Evolutionary conservation across 148 eudicot genomes (phyloP).

Genomic region (Suaeda aralocaspica): DNA sequence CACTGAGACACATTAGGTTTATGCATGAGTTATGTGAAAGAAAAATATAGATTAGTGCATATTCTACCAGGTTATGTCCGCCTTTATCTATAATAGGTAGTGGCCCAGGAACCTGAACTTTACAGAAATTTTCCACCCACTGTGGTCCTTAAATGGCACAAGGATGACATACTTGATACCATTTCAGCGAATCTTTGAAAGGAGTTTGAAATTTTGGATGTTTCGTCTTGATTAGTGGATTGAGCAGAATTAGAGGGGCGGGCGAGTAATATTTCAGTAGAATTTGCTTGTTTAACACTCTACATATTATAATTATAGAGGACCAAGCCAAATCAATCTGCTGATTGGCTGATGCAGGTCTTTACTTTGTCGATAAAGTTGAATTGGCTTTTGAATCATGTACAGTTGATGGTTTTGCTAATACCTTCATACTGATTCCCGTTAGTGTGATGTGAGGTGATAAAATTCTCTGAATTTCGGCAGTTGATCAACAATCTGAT

Average conservation of each 20-base stretch:
- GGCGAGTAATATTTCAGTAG: not conserved
- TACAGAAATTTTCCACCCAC: conserved; percentile 23
- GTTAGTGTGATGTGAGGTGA: not conserved
- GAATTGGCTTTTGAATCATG: not conserved
- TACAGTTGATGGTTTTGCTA: not conserved
- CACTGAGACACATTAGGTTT: not conserved
- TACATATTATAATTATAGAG: not conserved
- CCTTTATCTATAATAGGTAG: not conserved
- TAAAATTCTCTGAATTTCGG: not conserved
- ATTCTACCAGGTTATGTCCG: conserved; percentile 16
- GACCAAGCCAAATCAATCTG: too few species aligned
- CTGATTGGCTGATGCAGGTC: not conserved
- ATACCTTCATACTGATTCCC: not conserved
- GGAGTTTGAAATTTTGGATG: not conserved
- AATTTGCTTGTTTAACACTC: conserved; percentile 9
- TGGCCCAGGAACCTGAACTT: conserved; percentile 29
- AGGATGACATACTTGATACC: conserved; percentile 17
- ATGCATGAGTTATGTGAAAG: not conserved
- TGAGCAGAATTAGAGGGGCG: conserved; percentile 10
- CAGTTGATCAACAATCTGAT: conserved; percentile 6
- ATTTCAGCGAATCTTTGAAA: conserved; percentile 17
- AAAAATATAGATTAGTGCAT: not conserved
- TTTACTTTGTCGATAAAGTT: not conserved
- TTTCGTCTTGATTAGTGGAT: conserved; percentile 7
- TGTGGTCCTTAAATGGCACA: conserved; percentile 17